Evolutionary conservation across 305 asterid genomes (phyloP).

Genomic region (Solanum aculeatissimum): DNA sequence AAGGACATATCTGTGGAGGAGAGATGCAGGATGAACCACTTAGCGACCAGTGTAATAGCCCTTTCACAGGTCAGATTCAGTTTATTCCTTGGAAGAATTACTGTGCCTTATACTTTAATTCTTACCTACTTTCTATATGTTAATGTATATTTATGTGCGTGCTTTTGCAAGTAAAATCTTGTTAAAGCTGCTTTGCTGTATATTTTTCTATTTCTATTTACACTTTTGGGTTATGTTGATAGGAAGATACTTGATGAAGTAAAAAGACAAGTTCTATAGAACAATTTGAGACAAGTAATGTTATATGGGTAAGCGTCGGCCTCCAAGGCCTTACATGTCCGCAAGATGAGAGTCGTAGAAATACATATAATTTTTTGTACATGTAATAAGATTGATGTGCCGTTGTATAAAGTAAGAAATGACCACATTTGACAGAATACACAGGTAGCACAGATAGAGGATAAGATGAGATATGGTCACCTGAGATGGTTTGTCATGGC

Average conservation of each 20-base stretch:
- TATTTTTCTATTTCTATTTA: neutral
- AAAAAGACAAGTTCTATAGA: neutral
- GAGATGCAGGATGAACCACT: slow-evolving; percentile 93
- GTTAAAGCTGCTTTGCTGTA: neutral
- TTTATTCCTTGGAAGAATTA: neutral
- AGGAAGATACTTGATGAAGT: neutral
- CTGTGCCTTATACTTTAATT: neutral
- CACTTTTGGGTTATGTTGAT: neutral
- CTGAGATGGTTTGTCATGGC: neutral
- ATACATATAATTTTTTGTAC: neutral
- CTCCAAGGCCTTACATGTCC: neutral
- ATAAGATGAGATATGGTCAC: neutral
- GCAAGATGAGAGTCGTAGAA: neutral
- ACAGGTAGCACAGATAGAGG: neutral
- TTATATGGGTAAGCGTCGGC: neutral
- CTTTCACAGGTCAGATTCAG: slow-evolving; percentile 74
- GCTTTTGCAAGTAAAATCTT: neutral
- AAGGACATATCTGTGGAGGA: slow-evolving; percentile 55
- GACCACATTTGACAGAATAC: neutral
- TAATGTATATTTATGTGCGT: neutral
- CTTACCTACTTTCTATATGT: neutral
- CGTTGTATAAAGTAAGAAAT: neutral
- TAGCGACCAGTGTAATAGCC: slow-evolving; percentile 81
- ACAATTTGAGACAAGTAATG: neutral
- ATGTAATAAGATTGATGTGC: neutral